Evolutionary conservation across 352 stramenopile species (phyloP).

Genomic region (Elongisporangium anandrum): DNA sequence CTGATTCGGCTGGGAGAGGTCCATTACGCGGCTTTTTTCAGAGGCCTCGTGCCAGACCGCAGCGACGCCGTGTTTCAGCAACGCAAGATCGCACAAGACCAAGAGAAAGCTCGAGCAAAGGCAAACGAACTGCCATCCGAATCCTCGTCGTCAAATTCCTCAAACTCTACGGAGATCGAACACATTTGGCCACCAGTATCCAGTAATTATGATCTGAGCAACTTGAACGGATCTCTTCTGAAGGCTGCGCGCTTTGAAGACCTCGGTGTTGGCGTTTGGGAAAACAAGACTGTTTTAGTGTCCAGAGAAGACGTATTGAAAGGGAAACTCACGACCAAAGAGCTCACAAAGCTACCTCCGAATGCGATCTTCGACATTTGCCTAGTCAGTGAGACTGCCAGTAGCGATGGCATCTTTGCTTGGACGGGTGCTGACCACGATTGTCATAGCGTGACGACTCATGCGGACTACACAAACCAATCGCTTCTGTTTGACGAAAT

Average conservation of each 20-base stretch:
- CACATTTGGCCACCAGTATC: constrained; percentile 40
- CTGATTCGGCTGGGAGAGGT: constrained; percentile 62
- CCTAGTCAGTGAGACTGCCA: constrained; percentile 62
- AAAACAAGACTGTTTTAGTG: constrained; percentile 70
- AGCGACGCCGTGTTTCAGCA: constrained; percentile 13
- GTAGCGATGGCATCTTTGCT: constrained; percentile 60
- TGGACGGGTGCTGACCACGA: constrained; percentile 23
- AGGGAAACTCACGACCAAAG: constrained; percentile 42
- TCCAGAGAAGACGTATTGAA: constrained; percentile 63
- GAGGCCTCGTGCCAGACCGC: constrained; percentile 35
- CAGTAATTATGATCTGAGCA: constrained; percentile 38
- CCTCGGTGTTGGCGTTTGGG: constrained; percentile 57
- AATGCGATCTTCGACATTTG: constrained; percentile 76
- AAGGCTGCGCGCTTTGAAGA: constrained; percentile 54
- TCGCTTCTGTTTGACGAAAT: constrained; percentile 58
- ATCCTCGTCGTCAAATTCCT: constrained; percentile 3
- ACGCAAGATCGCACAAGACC: constrained; percentile 6
- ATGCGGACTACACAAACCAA: constrained; percentile 80
- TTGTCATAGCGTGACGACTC: constrained; percentile 52
- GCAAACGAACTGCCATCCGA: constrained; percentile 3
- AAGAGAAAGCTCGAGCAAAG: constrained; percentile 5
- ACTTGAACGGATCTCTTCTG: constrained; percentile 38
- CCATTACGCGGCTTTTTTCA: constrained; percentile 75
- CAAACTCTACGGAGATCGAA: constrained; percentile 11
- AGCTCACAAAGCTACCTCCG: constrained; percentile 53